Conservation (phyloP, 2,329 filamentous ascomycete species). For the Chaetothyriales sp. region DNA sequence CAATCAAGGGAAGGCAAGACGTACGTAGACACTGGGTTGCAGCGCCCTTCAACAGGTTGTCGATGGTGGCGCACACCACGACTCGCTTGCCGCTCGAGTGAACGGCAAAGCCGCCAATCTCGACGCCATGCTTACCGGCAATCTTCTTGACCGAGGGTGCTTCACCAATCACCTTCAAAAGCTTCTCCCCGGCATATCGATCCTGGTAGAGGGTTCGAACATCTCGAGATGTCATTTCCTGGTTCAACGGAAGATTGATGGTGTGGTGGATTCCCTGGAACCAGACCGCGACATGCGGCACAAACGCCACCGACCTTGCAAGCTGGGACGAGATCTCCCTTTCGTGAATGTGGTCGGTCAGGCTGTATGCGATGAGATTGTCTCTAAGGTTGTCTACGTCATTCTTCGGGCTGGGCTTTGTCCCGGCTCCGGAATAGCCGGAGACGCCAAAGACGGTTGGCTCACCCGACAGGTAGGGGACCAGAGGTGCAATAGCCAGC, state of each 20-base stretch:
- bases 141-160: constrained; percentile 76
- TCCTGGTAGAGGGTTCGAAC: constrained; percentile 93
- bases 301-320: constrained; percentile 62
- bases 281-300: constrained; percentile 91
- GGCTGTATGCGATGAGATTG: constrained; percentile 80
- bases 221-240: constrained; percentile 79
- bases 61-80: constrained; percentile 86
- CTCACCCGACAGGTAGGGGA: constrained; percentile 62
- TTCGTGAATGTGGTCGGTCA: constrained; percentile 93
- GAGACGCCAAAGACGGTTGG: constrained; percentile 83
- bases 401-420: constrained; percentile 89
- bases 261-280: constrained; percentile 93
- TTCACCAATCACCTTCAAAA: constrained; percentile 85
- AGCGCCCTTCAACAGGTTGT: constrained; percentile 86
- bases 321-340: constrained; percentile 73
- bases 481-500: constrained; percentile 70
- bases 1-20: constrained; percentile 29
- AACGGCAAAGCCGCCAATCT: constrained; percentile 93
- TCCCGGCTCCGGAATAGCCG: constrained; percentile 88
- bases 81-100: constrained; percentile 79
- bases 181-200: constrained; percentile 85
- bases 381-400: constrained; percentile 68
- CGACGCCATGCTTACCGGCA: constrained; percentile 69
- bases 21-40: constrained; percentile 83
- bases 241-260: constrained; percentile 74